phyloP scores from a whole-genome alignment of 2,329 filamentous ascomycete species.

The Metarhizium humberi region DNA sequence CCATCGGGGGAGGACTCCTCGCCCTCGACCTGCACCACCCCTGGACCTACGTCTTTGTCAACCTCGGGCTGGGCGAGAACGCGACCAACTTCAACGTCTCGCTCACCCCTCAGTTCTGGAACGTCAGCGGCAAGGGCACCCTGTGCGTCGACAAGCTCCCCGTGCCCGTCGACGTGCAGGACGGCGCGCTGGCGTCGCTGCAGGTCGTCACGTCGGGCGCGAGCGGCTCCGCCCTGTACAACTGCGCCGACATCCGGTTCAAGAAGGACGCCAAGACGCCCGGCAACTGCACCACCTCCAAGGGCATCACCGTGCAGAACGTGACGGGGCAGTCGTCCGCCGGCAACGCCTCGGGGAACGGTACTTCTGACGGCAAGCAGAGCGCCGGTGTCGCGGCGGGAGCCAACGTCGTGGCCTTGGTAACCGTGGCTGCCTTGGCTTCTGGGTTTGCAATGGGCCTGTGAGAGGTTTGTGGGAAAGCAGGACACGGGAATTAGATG shows the following conservation, averaged over 20 bases:
- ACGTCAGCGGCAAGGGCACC: constrained; percentile 48
- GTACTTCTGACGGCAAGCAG: background rate
- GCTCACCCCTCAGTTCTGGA: constrained; percentile 49
- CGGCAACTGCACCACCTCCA: constrained; percentile 20
- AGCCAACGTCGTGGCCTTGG: constrained; percentile 19
- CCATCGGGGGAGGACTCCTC: constrained; percentile 38
- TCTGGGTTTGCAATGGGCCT: constrained; percentile 28
- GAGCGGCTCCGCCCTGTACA: constrained; percentile 54
- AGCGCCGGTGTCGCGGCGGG: constrained; percentile 15
- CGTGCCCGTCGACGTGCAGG: constrained; percentile 43
- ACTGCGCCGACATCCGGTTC: constrained; percentile 68
- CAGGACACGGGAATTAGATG: background rate
- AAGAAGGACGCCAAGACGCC: constrained; percentile 38
- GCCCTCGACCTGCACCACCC: constrained; percentile 40
- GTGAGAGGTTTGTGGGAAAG: constrained; percentile 7
- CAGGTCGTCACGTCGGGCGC: constrained; percentile 60
- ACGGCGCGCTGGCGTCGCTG: constrained; percentile 56
- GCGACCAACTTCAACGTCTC: constrained; percentile 60
- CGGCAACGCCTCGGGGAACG: background rate
- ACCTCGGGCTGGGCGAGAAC: constrained; percentile 40
- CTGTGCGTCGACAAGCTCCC: constrained; percentile 56
- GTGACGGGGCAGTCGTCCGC: constrained; percentile 22
- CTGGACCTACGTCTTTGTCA: constrained; percentile 45
- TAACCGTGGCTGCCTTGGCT: constrained; percentile 27
- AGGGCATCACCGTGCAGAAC: constrained; percentile 32